phyloP scores from a whole-genome alignment of 805 yeast species.

The Zygosaccharomyces rouxii region DNA sequence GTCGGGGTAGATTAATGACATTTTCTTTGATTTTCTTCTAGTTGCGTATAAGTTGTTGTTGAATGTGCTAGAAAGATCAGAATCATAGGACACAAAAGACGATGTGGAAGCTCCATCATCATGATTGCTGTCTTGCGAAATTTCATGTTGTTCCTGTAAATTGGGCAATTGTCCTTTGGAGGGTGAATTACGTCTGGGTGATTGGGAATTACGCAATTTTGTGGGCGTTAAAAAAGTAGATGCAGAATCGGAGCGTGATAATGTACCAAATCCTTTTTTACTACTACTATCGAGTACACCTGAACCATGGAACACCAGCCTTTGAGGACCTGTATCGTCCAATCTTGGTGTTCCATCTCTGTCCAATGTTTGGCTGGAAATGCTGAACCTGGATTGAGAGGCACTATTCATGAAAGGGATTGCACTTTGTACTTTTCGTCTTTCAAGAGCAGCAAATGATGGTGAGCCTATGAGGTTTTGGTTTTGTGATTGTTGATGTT shows the following conservation, averaged over 20 bases:
- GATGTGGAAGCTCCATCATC: constrained; percentile 21
- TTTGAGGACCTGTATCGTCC: constrained; percentile 22
- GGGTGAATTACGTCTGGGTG: constrained; percentile 14
- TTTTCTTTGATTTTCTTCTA: background rate
- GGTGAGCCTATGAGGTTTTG: constrained; percentile 20
- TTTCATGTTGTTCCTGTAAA: constrained; percentile 1
- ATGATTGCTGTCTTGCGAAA: constrained; percentile 5
- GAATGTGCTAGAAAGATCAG: constrained; percentile 40
- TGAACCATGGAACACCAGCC: constrained; percentile 20
- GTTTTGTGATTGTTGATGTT: constrained; percentile 1
- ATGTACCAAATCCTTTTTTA: background rate
- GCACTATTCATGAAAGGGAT: constrained; percentile 11
- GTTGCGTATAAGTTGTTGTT: background rate
- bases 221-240: constrained; percentile 6
- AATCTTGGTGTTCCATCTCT: constrained; percentile 7
- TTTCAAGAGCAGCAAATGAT: constrained; percentile 20
- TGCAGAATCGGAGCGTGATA: background rate
- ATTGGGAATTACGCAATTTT: constrained; percentile 6
- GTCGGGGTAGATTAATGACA: background rate
- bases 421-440: constrained; percentile 28
- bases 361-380: constrained; percentile 11
- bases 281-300: background rate
- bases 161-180: constrained; percentile 17
- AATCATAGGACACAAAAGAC: constrained; percentile 59
- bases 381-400: constrained; percentile 11